Evolutionary conservation across 1,139 yeast species (phyloP), one percentile per base, ranked within the genome.

Genomic region (Maudiozyma humilis): DNA sequence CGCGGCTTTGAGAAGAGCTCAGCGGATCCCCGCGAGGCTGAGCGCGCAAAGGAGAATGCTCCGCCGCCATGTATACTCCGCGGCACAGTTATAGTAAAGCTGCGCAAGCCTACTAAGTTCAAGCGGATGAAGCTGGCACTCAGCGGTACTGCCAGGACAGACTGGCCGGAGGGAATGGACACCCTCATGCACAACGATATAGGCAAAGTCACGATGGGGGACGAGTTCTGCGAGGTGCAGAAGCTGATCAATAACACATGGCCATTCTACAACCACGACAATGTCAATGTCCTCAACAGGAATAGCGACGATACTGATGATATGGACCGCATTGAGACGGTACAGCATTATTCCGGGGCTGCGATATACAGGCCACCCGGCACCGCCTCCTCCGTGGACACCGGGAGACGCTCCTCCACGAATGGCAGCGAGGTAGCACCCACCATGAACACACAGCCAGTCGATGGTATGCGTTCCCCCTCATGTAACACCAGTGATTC

Each of bases 131-230:
- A 68, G 4, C 66, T 91, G 45, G 67, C 72, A 2, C 80, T 91
- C 57, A 73, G 74, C 47, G 97, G 97, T 1, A 60, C 65, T 1
- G 76, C 85, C 37, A 70, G 82, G 50, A 89, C 96, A 0, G 96
- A 88, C 51, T 89, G 97, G 97, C 97, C 97, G 2, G 97, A 89
- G 57, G 97, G 96, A 1, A 86, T 89, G 31, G 96, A 96, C 4
- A 38, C 14, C 12, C 20, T 42, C 0, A 95, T 96, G 0, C 83
- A 82, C 56, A 77, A 79, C 53, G 68, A 69, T 16, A 80, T 76
- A 16, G 78, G 75, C 46, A 58, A 63, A 30, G 96, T 88, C 23
- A 14, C 27, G 20, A 15, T 32, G 16, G 23, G 36, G 17, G 36
- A 41, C 31, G 43, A 41, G 56, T 62, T 72, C 19, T 75, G 73